These are phyloP conservation scores for Alisma plantagoaquatica DNA, from an alignment of 106 monocot species.

Conservation along the genomic window DNA sequence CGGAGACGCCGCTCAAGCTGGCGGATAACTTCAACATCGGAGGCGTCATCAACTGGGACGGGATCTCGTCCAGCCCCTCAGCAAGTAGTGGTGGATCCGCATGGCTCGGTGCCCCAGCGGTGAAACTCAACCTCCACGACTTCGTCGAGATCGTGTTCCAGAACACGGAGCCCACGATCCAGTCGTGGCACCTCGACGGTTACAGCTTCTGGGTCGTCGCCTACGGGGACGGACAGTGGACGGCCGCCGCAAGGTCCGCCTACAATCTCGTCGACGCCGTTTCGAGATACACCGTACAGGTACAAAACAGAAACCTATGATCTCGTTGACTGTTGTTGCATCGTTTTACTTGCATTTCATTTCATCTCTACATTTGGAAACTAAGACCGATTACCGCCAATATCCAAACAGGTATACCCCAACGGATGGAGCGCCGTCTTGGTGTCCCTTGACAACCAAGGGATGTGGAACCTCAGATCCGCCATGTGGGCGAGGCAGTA, in stretches of 20 bases:
- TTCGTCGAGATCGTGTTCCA: constrained; percentile 86
- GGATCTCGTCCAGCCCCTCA: constrained; percentile 30
- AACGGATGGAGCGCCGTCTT: constrained; percentile 84
- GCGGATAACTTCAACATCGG: constrained; percentile 72
- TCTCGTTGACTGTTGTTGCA: too few species aligned
- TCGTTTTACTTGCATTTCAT: too few species aligned
- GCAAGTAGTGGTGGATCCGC: constrained; percentile 1
- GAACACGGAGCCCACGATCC: constrained; percentile 60
- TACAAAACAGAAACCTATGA: constrained; percentile 1
- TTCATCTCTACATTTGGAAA: not conserved
- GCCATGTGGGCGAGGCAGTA: constrained; percentile 86
- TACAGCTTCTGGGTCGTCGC: constrained; percentile 92
- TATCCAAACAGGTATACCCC: constrained; percentile 69
- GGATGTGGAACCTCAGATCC: constrained; percentile 97
- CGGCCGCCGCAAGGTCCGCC: constrained; percentile 7
- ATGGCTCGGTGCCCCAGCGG: constrained; percentile 44
- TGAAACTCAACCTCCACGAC: constrained; percentile 56
- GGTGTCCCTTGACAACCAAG: constrained; percentile 82
- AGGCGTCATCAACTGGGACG: constrained; percentile 58
- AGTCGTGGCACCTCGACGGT: constrained; percentile 88
- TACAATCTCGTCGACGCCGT: constrained; percentile 79
- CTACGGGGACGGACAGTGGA: constrained; percentile 66
- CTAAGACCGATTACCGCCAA: too few species aligned
- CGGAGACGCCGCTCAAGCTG: constrained; percentile 60
- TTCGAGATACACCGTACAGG: constrained; percentile 78